Evolutionary conservation across 2,329 filamentous ascomycete species (phyloP), one percentile per base, ranked within the genome.

Genomic region (Aspergillus calidoustus): DNA sequence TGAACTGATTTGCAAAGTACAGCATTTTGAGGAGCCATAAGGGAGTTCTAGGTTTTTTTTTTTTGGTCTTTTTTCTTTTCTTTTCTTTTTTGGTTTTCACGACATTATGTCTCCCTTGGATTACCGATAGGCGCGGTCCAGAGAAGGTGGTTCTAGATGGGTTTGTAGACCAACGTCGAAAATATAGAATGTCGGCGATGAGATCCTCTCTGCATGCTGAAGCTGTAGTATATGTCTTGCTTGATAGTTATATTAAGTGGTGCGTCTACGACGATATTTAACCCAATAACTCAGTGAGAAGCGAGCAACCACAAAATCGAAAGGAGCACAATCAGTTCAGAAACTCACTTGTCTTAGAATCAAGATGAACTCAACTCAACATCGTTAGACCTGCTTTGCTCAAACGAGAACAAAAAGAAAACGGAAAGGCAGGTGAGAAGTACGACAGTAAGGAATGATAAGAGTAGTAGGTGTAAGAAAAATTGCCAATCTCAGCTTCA

Each of bases 401-500:
- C 15, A 41, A 41, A 41, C 11, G 34, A 41, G 15, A 13, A 28
- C 15, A 31, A 44, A 50, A 52, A 49, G 7, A 13, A 30, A n/a
- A 31, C 17, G 15, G 17, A 46, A 43, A 44, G 3, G 28, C 17
- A 51, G 4, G 34, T 41, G 25, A 7, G 25, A 28, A 28, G 25
- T 28, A 7, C 25, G 25, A 7, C 25, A 7, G 25, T 28, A 28
- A 28, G 25, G 25, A 28, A 28, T 4, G 25, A 28, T 28, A 28
- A 28, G 25, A 28, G 25, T 28, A 28, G 4, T 41, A 41, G 15
- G 9, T 2, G 34, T 41, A 41, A 22, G 30, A 31, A 43, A 44
- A 54, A 44, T 15, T 4, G 13, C 30, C 52, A 47, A 46, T 22
- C 47, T 57, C 54, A 50, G 47, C 41, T 57, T 57, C 48, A 46